Conservation (phyloP, 371 early-diverging fungal species). For the Funneliformis caledonium region DNA sequence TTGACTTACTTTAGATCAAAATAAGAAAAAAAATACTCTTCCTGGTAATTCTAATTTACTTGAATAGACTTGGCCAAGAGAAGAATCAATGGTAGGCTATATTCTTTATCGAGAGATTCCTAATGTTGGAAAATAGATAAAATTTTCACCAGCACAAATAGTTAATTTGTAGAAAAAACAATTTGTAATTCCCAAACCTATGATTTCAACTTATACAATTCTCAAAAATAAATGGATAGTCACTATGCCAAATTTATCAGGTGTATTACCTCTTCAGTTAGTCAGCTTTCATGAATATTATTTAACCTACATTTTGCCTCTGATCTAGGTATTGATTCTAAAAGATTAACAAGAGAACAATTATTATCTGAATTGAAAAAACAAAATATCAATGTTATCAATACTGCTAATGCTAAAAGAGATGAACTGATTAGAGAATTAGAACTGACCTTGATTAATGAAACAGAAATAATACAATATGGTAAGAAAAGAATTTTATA, state of each 20-base stretch:
- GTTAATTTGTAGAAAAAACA: neutral
- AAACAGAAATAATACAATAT: no score
- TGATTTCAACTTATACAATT: neutral
- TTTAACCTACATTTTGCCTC: no score
- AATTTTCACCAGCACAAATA: neutral
- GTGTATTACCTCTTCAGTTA: neutral
- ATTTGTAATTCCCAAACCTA: neutral
- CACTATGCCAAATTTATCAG: neutral
- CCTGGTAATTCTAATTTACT: constrained; percentile 1
- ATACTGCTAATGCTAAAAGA: no score
- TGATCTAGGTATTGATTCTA: no score
- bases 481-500: no score
- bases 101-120: neutral
- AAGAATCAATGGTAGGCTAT: neutral
- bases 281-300: no score
- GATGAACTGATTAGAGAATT: no score
- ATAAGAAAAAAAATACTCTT: constrained; percentile 17
- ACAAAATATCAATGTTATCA: neutral
- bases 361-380: neutral
- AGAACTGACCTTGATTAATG: no score
- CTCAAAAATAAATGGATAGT: neutral
- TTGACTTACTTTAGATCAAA: neutral
- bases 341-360: neutral
- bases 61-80: neutral
- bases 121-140: neutral